Evolutionary conservation across 192 early-diverging fungal species (phyloP), one percentile per base, ranked within the genome.

Genomic region (Coemansia aciculifera): DNA sequence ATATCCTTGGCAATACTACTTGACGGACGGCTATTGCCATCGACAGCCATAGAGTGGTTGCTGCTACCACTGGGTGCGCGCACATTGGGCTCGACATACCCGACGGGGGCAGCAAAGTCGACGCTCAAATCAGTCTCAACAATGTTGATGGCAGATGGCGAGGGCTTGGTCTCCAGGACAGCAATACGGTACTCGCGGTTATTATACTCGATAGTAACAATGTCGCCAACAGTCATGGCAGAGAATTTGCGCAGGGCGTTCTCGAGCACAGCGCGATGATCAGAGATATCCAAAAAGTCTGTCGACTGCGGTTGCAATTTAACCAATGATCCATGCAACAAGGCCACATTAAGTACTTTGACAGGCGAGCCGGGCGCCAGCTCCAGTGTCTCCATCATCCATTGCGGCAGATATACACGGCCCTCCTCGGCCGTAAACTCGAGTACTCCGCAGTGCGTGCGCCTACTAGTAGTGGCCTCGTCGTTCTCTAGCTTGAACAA

Each of bases 371-470:
- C 95, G 52, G 91, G 90, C 51, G 89, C 71, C 37, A 97, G 70
- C 21, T 80, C 61, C 62, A 99, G 80, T 3, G 91, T 91, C 68
- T 90, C 86, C 95, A 98, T 96, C 96, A 99, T 96, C 98, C 98
- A 99, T 44, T 94, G 92, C 57, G 98, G 98, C 46, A 99, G 72
- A 73, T 98, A 99, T 9, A 89, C 91, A 9, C 93, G 81, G 34
- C 98, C 98, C 84, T 98, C 96, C 74, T 98, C 96, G 11, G 98
- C 96, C 38, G 92, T 95, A 71, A 99, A 99, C 84, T 99, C 96
- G 9, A 99, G 88, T 9, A 99, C 98, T 67, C 98, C 98, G 29
- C 96, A 94, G 66, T 99, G 95, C 17, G 96, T 90, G 48, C 86
- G 78, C 62, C 68, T 84, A 15, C 23, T 39, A 3, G 32, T 51